Base-by-base conservation (phyloP, 23 red algal genomes). In the Gracilaria domingensis region DNA sequence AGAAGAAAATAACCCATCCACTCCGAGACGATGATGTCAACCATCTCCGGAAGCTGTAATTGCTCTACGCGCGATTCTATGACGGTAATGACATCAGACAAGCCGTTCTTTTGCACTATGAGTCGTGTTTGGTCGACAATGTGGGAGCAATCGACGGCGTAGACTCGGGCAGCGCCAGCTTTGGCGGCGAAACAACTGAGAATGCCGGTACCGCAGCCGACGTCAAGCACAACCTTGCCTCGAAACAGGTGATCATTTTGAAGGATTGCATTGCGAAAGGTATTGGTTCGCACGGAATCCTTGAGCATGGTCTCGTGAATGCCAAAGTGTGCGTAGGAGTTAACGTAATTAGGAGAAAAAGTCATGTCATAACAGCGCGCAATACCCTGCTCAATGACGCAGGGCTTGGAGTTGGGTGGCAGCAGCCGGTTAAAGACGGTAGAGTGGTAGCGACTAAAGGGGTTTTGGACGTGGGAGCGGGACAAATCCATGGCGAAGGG, bases 1-100 rank as follows among this genome's bases (percentile, higher is more conserved):
- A 97, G 88, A 11, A 97, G 89, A 33, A 97, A 97, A 79, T 97
- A 97, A 23, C 95, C 95, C 95, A 97, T 97, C 95, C 95, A 97
- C 64, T 97, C 95, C 8, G 95, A 97, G 20, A 97, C 80, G 48
- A 97, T 97, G 75, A 97, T 93, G 61, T 97, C 95, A 20, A 97
- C 95, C 48, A 54, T 23, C 26, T 51, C 65, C 20, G 95, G 95
- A 0, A 97, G 88, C 64, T 94, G 49, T 35, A 93, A 59, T 26
- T 93, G 83, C 79, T 97, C 95, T 35, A 97, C 70, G 34, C 64
- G 83, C 40, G 86, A 82, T 30, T 93, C 80, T 40, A 97, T 87
- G 35, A 97, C 40, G 48, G 78, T 84, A 18, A 97, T 90, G 4
- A 88, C 62, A 47, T 89, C 42, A 34, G 91, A 85, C 53, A 83